Base-by-base conservation (phyloP, 768 basidiomycete species). In the Xerocomus potaroensis region DNA sequence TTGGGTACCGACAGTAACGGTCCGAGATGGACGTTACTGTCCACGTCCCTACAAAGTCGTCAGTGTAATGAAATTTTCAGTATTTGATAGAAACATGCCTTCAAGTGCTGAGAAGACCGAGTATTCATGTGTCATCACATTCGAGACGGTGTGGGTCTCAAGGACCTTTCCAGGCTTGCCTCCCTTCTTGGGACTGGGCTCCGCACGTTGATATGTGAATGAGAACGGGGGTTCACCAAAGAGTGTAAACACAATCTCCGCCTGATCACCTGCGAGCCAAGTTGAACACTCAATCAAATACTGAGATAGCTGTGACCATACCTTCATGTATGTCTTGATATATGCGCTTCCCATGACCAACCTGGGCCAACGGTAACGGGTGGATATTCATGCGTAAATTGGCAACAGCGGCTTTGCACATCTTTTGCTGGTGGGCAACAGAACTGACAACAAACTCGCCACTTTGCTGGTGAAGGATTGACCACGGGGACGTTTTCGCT, bases 141-240 rank as follows among this genome's bases (percentile, higher is more conserved):
- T 83, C 14, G 89, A 88, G 16, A 92, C 89, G 0, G 91, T 94
- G 59, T 94, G 91, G 15, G 90, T 90, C 67, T 94, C 91, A 7
- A 94, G 74, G n/a, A 93, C 81, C 60, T 85, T 88, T 42, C 81
- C 81, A 33, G 79, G 72, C 54, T 78, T 83, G 40, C 78, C 77
- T 24, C 84, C 83, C 62, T 87, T 87, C 69, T 77, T 81, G 4
- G 71, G 64, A 41, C 73, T 76, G 16, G 81, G 75, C 65, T 91
- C 90, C 2, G 89, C 77, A 38, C 91, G 80, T 64, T 92, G 89
- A 67, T 94, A 94, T 0, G 92, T 93, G 69, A 99, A 97, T 1
- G 93, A 86, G 70, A 97, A 99, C 0, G 96, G 96, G 15, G 96
- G 87, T 62, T 90, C 87, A 36, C 96, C 96, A 26, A 84, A 74